Conservation (phyloP, 805 yeast species). For the Sugiyamaella boreocaroliniensis region DNA sequence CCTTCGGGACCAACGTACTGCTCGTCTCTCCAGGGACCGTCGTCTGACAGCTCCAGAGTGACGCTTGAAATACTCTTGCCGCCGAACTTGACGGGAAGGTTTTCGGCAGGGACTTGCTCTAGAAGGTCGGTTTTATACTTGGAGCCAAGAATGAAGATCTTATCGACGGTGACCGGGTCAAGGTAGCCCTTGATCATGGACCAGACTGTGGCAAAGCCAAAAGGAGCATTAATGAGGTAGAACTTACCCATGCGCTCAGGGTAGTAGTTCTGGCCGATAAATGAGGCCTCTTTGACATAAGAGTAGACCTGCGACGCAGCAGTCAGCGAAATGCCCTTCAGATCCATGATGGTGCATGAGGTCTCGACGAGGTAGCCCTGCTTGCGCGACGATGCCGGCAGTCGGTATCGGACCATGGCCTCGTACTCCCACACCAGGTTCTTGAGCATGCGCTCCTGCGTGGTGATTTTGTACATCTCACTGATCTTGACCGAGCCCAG, state of each 20-base stretch:
- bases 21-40: conserved; percentile 96
- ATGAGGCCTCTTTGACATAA: conserved; percentile 88
- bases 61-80: conserved; percentile 60
- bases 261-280: conserved; percentile 92
- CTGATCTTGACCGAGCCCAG: conserved; percentile 83
- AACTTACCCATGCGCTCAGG: conserved; percentile 99
- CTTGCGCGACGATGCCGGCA: conserved; percentile 91
- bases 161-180: conserved; percentile 95
- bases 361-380: conserved; percentile 79
- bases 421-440: conserved; percentile 98
- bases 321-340: conserved; percentile 85
- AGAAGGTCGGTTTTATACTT: conserved; percentile 74
- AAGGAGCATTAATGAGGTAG: conserved; percentile 92
- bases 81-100: conserved; percentile 87
- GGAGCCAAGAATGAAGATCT: conserved; percentile 80
- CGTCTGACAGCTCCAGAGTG: conserved; percentile 79
- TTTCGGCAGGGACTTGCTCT: conserved; percentile 89
- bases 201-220: conserved; percentile 94
- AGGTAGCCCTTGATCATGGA: conserved; percentile 84
- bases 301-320: conserved; percentile 79
- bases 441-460: conserved; percentile 92
- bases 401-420: conserved; percentile 71
- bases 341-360: conserved; percentile 90
- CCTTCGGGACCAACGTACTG: conserved; percentile 92
- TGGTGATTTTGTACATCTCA: conserved; percentile 88